Conservation (phyloP, 2,329 filamentous ascomycete species). For the Monilinia fructigena region DNA sequence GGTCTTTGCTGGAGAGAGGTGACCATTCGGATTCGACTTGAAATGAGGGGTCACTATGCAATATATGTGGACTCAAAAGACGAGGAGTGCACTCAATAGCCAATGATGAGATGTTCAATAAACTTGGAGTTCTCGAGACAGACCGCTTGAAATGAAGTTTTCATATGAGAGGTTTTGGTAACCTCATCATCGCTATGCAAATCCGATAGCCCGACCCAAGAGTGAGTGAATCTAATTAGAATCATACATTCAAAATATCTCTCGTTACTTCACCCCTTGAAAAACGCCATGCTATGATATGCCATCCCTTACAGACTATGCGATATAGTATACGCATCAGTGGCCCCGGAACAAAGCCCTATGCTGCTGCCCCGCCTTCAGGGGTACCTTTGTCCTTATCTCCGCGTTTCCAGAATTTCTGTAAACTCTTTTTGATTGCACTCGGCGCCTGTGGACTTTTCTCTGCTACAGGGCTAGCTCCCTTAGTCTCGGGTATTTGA, state of each 20-base stretch:
- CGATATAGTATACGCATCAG: not conserved
- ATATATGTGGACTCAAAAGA: not conserved
- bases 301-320: not conserved
- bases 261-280: slow-evolving; percentile 5
- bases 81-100: not conserved
- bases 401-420: slow-evolving; percentile 17
- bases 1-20: too few relatives aligned
- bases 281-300: slow-evolving; percentile 8
- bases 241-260: slow-evolving; percentile 7
- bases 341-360: not conserved
- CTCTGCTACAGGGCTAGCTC: slow-evolving; percentile 8
- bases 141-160: not conserved
- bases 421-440: slow-evolving; percentile 8
- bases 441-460: slow-evolving; percentile 17
- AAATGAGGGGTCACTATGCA: not conserved
- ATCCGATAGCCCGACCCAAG: not conserved
- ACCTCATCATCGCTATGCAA: not conserved
- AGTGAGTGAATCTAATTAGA: not conserved
- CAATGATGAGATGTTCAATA: not conserved
- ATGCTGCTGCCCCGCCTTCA: slow-evolving; percentile 2
- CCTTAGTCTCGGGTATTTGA: slow-evolving; percentile 17
- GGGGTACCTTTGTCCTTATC: not conserved
- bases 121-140: not conserved
- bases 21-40: not conserved
- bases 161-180: not conserved